Evolutionary conservation across 108 stramenopile genomes (phyloP).

Genomic region (Phaeodactylum tricornutum): DNA sequence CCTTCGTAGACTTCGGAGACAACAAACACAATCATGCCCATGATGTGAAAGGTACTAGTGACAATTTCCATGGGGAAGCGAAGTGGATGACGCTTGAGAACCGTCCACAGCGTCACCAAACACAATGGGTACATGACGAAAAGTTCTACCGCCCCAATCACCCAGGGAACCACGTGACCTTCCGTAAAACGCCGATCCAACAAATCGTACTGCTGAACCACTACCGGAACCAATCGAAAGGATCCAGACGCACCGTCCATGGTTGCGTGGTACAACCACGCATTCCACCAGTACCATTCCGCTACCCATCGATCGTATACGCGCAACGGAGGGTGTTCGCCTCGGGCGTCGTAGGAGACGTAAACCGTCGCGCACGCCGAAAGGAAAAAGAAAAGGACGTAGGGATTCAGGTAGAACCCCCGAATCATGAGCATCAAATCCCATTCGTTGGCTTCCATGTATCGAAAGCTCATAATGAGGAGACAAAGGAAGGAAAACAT

Average conservation of each 20-base stretch:
- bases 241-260: constrained; percentile 12
- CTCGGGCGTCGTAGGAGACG: background rate
- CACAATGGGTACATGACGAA: constrained; percentile 6
- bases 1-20: constrained; percentile 11
- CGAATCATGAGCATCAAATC: background rate
- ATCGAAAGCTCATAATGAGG: constrained; percentile 4
- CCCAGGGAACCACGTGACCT: constrained; percentile 6
- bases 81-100: background rate
- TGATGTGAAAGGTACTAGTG: constrained; percentile 6
- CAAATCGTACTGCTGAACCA: constrained; percentile 8
- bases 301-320: constrained; percentile 7
- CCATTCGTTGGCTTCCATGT: background rate
- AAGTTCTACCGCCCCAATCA: constrained; percentile 3
- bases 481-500: constrained; percentile 1
- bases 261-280: constrained; percentile 8
- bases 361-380: background rate
- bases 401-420: constrained; percentile 6
- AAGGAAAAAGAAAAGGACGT: constrained; percentile 4
- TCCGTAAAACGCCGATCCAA: constrained; percentile 8
- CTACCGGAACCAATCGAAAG: constrained; percentile 7
- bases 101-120: constrained; percentile 4
- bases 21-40: constrained; percentile 14
- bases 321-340: background rate
- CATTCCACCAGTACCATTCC: constrained; percentile 14
- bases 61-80: constrained; percentile 8